Conservation (phyloP, 1,284 basidiomycete species). For the Cutaneotrichosporon arboriforme region DNA sequence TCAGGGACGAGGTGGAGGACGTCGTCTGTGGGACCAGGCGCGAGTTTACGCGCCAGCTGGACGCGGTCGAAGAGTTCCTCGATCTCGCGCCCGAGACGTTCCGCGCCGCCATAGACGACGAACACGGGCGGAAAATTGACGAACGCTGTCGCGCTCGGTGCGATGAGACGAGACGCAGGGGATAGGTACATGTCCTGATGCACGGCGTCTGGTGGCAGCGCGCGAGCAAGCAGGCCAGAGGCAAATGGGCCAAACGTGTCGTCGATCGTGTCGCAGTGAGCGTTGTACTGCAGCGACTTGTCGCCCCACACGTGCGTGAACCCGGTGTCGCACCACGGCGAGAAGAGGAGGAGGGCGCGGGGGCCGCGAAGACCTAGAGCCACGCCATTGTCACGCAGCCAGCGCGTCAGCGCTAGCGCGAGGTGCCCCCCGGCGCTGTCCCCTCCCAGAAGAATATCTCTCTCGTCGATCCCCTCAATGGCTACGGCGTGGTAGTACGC, state of each 20-base stretch:
- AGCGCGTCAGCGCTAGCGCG: slow-evolving; percentile 51
- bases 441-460: slow-evolving; percentile 60
- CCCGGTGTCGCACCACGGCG: slow-evolving; percentile 58
- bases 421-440: slow-evolving; percentile 69
- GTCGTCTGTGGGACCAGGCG: slow-evolving; percentile 12
- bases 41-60: slow-evolving; percentile 9
- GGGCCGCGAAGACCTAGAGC: slow-evolving; percentile 42
- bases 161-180: slow-evolving; percentile 32
- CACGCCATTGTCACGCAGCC: slow-evolving; percentile 32
- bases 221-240: slow-evolving; percentile 36
- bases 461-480: slow-evolving; percentile 50
- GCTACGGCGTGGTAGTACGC: slow-evolving; percentile 59
- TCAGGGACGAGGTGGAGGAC: slow-evolving; percentile 24
- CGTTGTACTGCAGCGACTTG: slow-evolving; percentile 27
- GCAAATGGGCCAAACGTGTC: slow-evolving; percentile 43
- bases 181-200: slow-evolving; percentile 37
- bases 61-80: slow-evolving; percentile 29
- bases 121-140: slow-evolving; percentile 36
- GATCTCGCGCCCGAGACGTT: slow-evolving; percentile 36
- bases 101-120: slow-evolving; percentile 39
- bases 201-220: slow-evolving; percentile 26
- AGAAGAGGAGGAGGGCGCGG: slow-evolving; percentile 55
- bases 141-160: slow-evolving; percentile 19
- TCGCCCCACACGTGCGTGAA: slow-evolving; percentile 41
- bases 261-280: slow-evolving; percentile 37